Percentiles rank a stretch among this genome's conserved stretches.
Conservation (phyloP, 169 alveolate genomes). For the Plasmodium gaboni region DNA sequence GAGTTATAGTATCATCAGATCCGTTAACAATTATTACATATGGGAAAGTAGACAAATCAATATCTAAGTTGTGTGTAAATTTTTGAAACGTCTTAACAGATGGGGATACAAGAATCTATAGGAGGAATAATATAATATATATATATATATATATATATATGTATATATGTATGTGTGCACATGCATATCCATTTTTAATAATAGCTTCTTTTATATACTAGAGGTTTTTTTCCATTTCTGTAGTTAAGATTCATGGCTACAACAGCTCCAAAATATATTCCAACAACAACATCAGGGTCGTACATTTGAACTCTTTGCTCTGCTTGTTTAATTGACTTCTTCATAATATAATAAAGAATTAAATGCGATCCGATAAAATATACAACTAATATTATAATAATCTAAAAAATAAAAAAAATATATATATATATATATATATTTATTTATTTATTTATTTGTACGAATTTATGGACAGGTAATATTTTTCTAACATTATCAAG, state of each 20-base stretch:
- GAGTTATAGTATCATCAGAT: constrained; percentile 54
- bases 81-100: constrained; percentile 71
- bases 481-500: not conserved
- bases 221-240: constrained; percentile 65
- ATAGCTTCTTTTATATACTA: constrained; percentile 18
- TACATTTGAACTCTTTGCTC: constrained; percentile 56
- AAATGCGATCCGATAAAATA: constrained; percentile 65
- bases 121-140: not conserved
- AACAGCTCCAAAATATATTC: constrained; percentile 74
- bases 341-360: constrained; percentile 67
- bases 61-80: constrained; percentile 62
- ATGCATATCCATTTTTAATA: not conserved
- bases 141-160: not conserved
- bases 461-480: not conserved
- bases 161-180: not conserved
- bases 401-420: constrained; percentile 17
- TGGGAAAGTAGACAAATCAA: constrained; percentile 63
- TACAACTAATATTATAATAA: constrained; percentile 31
- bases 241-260: constrained; percentile 76
- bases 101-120: constrained; percentile 70
- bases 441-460: not conserved
- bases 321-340: constrained; percentile 73
- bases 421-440: not conserved
- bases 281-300: constrained; percentile 70
- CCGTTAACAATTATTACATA: constrained; percentile 75